Conservation (phyloP, 495 filamentous ascomycete genomes). For the Aspergillus ostianus region DNA sequence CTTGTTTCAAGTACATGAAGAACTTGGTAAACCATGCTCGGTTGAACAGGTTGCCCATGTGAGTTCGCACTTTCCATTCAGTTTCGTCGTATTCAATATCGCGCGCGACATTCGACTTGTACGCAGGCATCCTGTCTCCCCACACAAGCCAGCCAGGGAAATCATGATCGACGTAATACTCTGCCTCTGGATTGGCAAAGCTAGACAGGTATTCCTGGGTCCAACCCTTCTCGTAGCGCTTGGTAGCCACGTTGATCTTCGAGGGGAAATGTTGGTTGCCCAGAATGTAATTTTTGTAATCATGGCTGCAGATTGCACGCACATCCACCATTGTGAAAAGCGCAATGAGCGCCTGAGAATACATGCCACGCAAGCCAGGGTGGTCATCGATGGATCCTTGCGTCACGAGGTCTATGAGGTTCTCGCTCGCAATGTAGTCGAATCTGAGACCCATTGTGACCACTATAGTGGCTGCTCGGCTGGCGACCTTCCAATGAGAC, state of each 20-base stretch:
- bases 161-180: constrained; percentile 89
- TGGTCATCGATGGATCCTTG: constrained; percentile 85
- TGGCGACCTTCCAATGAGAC: constrained; percentile 95
- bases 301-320: constrained; percentile 80
- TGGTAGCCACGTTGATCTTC: constrained; percentile 69
- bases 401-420: constrained; percentile 81
- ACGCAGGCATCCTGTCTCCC: constrained; percentile 79
- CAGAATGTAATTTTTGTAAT: constrained; percentile 78
- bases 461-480: constrained; percentile 81
- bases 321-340: constrained; percentile 82
- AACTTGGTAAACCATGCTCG: constrained; percentile 83
- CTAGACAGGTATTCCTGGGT: constrained; percentile 72
- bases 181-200: constrained; percentile 76
- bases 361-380: constrained; percentile 78
- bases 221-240: constrained; percentile 69
- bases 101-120: constrained; percentile 62
- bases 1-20: constrained; percentile 94
- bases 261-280: constrained; percentile 73
- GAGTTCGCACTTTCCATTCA: constrained; percentile 70
- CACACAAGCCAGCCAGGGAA: constrained; percentile 98
- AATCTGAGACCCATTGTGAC: constrained; percentile 86
- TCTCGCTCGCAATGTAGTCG: constrained; percentile 75
- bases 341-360: constrained; percentile 73
- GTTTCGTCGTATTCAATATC: constrained; percentile 80
- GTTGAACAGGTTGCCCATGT: constrained; percentile 77